Evolutionary conservation across 805 yeast species (phyloP).

Genomic region (Yarrowia sp.): DNA sequence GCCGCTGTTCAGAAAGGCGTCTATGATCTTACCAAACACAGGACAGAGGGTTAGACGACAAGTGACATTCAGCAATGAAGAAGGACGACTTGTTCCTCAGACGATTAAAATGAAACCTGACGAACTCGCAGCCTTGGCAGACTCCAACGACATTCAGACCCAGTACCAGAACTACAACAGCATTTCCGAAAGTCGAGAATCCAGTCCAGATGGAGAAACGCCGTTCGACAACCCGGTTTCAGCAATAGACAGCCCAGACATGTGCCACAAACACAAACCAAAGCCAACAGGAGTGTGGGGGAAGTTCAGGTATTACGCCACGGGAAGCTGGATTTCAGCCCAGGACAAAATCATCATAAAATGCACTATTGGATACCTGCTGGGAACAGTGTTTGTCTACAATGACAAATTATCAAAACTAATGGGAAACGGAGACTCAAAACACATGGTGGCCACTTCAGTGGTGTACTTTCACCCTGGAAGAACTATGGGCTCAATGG

Average conservation of each 20-base stretch:
- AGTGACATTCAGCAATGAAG: conserved; percentile 6
- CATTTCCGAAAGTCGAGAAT: background rate
- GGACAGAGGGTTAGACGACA: conserved; percentile 36
- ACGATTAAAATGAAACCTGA: background rate
- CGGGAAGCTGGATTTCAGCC: background rate
- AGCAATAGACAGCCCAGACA: background rate
- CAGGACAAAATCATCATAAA: conserved; percentile 45
- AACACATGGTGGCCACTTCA: conserved; percentile 78
- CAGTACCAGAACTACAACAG: conserved; percentile 1
- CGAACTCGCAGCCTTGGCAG: background rate
- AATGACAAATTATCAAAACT: conserved; percentile 43
- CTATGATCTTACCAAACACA: conserved; percentile 48
- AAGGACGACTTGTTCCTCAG: background rate
- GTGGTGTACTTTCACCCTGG: conserved; percentile 85
- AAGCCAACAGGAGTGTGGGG: background rate
- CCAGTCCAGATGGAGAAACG: background rate
- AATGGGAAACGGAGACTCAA: conserved; percentile 66
- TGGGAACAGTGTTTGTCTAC: conserved; percentile 74
- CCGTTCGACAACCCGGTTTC: background rate
- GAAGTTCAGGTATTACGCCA: background rate
- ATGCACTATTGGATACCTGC: conserved; percentile 68
- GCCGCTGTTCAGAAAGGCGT: conserved; percentile 33
- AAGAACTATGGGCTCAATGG: conserved; percentile 75
- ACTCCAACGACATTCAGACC: background rate
- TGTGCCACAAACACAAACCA: background rate